Percentiles rank a stretch among this genome's conserved stretches.
phyloP scores from a whole-genome alignment of 305 asterid species.

The Stenogyne calaminthoides region DNA sequence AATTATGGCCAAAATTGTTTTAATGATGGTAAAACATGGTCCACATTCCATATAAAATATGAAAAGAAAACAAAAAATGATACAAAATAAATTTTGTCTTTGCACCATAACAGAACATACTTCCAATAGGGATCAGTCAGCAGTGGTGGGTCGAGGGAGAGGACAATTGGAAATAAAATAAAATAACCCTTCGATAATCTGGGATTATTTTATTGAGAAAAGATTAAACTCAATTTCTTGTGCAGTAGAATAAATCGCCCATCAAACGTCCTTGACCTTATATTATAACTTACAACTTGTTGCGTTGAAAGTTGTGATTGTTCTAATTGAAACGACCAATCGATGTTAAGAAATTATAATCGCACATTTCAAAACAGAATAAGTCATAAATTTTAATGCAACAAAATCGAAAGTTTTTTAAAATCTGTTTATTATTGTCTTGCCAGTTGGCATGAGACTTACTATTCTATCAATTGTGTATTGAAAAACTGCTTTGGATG shows the following conservation, averaged over 20 bases:
- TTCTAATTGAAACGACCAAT: too few species aligned
- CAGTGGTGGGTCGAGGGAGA: neutral
- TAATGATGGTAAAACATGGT: slow-evolving; percentile 4
- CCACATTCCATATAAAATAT: slow-evolving; percentile 19
- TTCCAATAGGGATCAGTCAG: neutral
- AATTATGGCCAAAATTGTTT: neutral
- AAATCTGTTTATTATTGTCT: too few species aligned
- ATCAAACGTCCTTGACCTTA: neutral
- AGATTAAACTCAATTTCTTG: neutral
- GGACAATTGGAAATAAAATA: neutral
- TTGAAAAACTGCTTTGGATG: neutral
- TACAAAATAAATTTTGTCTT: neutral
- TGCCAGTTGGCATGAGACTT: too few species aligned
- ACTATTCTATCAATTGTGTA: too few species aligned
- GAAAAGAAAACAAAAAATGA: neutral
- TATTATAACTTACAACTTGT: too few species aligned
- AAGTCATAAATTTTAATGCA: too few species aligned
- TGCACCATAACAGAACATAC: slow-evolving; percentile 6
- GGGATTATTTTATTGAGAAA: too few species aligned
- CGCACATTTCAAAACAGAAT: too few species aligned
- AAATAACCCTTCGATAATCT: too few species aligned
- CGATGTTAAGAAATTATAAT: too few species aligned
- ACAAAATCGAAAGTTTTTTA: too few species aligned
- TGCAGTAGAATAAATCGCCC: neutral
- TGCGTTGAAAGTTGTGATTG: too few species aligned